Evolutionary conservation across 192 early-diverging fungal genomes (phyloP).

Genomic region (Coemansia sp.): DNA sequence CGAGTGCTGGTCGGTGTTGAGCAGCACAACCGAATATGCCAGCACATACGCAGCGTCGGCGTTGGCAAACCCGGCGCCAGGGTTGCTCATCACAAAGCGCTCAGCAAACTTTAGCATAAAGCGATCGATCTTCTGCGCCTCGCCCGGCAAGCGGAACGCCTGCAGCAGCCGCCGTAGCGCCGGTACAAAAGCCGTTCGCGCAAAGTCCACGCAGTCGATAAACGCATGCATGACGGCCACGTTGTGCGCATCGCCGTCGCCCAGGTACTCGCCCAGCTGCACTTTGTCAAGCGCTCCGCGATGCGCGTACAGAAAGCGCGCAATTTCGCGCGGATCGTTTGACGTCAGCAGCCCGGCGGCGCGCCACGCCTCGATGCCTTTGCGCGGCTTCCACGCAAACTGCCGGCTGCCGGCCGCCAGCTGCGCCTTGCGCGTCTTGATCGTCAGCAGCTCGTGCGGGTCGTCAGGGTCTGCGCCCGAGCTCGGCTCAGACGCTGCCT

Average conservation of each 20-base stretch:
- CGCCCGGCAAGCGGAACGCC: constrained; percentile 87
- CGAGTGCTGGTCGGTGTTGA: constrained; percentile 92
- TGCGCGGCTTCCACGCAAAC: constrained; percentile 55
- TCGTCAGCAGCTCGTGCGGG: constrained; percentile 77
- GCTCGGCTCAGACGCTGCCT: constrained; percentile 15
- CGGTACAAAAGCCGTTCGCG: constrained; percentile 68
- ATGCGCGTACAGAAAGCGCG: constrained; percentile 63
- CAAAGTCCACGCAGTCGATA: constrained; percentile 87
- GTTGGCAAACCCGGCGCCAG: constrained; percentile 73
- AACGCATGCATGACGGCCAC: constrained; percentile 97
- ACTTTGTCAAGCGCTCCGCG: constrained; percentile 79
- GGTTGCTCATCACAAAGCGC: constrained; percentile 83
- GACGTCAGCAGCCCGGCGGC: constrained; percentile 66
- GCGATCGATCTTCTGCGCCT: constrained; percentile 94
- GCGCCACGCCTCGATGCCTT: constrained; percentile 68
- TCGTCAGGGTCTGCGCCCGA: constrained; percentile 62
- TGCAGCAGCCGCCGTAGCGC: constrained; percentile 85
- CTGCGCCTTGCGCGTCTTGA: constrained; percentile 85
- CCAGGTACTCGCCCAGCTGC: constrained; percentile 89
- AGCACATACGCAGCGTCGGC: constrained; percentile 93
- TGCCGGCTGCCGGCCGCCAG: constrained; percentile 52
- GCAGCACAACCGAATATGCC: constrained; percentile 89
- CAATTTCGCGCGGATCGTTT: constrained; percentile 71
- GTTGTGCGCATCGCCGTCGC: constrained; percentile 89
- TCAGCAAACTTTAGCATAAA: constrained; percentile 99